phyloP scores from a whole-genome alignment of 2,329 filamentous ascomycete species.

The Ophiostoma novo-ulmi region DNA sequence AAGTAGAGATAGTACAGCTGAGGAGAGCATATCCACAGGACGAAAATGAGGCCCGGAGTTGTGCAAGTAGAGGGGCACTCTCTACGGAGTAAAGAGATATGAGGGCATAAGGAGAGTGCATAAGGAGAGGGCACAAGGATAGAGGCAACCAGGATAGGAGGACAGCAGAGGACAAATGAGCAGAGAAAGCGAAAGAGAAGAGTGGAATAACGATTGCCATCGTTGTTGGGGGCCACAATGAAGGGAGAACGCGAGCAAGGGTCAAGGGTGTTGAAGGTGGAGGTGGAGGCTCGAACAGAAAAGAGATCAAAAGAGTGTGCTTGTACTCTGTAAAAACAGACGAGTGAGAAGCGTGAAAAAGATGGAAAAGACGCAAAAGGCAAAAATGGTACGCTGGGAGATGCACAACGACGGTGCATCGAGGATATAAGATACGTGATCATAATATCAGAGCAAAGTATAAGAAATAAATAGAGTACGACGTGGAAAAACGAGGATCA shows the following conservation, averaged over 20 bases:
- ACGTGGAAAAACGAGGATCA: constrained; percentile 6
- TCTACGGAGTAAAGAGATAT: background rate
- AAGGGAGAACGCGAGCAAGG: background rate
- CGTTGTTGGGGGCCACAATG: background rate
- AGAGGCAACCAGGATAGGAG: background rate
- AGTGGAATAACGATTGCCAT: background rate
- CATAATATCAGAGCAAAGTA: background rate
- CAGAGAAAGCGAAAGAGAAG: background rate
- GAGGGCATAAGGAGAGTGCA: background rate
- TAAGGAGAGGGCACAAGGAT: background rate
- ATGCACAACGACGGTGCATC: background rate
- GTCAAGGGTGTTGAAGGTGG: constrained; percentile 3
- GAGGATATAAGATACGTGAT: background rate
- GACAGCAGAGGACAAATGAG: background rate
- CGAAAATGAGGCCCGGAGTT: background rate
- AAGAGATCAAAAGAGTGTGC: background rate
- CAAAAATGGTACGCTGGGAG: background rate
- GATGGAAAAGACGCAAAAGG: background rate
- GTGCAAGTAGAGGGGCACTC: too few relatives aligned
- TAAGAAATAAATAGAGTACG: background rate
- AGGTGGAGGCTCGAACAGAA: background rate
- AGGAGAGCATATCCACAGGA: background rate
- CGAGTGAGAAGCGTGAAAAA: background rate
- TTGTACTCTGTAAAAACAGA: too few relatives aligned
- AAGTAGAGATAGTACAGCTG: background rate